phyloP scores from a whole-genome alignment of 192 early-diverging fungal genomes.

The Coemansia interrupta region DNA sequence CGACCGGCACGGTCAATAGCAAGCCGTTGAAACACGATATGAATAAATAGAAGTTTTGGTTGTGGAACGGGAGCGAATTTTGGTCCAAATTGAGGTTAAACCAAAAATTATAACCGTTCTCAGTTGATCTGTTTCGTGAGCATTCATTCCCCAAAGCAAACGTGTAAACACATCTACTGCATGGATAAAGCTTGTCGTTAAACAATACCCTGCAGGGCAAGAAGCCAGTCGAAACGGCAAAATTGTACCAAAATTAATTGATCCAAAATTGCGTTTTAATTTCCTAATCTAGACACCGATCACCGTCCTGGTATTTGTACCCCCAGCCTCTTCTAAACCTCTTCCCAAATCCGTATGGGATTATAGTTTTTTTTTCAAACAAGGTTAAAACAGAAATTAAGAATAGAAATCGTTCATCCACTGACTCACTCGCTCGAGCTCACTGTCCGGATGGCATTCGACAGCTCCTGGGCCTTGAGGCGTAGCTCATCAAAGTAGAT shows the following conservation, averaged over 20 bases:
- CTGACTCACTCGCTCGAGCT: slow-evolving; percentile 10
- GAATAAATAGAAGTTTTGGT: background rate
- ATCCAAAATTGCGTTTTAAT: background rate
- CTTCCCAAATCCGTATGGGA: background rate
- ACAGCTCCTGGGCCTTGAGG: slow-evolving; percentile 57
- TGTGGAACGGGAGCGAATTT: slow-evolving; percentile 43
- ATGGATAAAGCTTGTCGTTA: too few species aligned
- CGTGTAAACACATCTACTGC: background rate
- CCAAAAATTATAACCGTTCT: slow-evolving; percentile 24
- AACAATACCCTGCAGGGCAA: background rate
- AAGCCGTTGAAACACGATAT: background rate
- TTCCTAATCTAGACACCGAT: too few species aligned
- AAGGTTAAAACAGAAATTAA: slow-evolving; percentile 4
- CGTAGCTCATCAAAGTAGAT: slow-evolving; percentile 64
- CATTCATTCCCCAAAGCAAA: slow-evolving; percentile 9
- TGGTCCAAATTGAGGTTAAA: background rate
- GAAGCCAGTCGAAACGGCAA: background rate
- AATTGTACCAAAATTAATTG: background rate
- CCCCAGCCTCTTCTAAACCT: background rate
- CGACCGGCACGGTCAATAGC: background rate
- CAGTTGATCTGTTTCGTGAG: slow-evolving; percentile 13
- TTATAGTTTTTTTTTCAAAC: slow-evolving; percentile 2
- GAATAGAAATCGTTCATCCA: background rate
- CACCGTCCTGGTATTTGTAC: background rate
- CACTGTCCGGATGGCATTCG: slow-evolving; percentile 46